These are phyloP conservation scores for Brettanomyces bruxellensis DNA, from an alignment of 805 yeast species.

Conservation along the genomic window DNA sequence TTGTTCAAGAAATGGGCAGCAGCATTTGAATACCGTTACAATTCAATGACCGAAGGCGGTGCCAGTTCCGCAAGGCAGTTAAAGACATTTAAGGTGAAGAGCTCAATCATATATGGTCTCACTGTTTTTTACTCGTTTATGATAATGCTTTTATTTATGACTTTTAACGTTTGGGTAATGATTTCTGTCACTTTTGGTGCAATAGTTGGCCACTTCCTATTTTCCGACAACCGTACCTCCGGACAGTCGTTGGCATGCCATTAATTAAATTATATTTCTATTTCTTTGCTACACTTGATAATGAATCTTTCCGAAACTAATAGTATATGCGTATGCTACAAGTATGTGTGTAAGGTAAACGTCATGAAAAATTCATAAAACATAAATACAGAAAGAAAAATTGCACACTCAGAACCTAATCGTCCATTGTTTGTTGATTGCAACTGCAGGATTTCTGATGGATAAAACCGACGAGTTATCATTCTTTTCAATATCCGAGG, in stretches of 20 bases:
- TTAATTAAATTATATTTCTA: conserved; percentile 5
- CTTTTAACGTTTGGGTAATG: conserved; percentile 40
- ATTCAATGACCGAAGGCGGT: conserved; percentile 1
- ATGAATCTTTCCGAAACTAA: no score
- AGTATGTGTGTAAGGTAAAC: no score
- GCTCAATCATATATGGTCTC: conserved; percentile 29
- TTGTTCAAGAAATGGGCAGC: conserved; percentile 20
- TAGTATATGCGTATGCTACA: no score
- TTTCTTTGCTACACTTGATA: no score
- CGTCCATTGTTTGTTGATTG: conserved; percentile 38
- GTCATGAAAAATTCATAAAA: background rate
- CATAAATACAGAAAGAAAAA: background rate
- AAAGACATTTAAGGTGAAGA: conserved; percentile 16
- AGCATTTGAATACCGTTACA: conserved; percentile 15
- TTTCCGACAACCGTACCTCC: conserved; percentile 10
- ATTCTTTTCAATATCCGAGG: conserved; percentile 19
- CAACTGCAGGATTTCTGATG: conserved; percentile 44
- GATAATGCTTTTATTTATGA: conserved; percentile 41
- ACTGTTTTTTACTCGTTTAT: conserved; percentile 35
- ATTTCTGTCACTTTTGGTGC: conserved; percentile 34
- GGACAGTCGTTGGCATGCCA: conserved; percentile 21
- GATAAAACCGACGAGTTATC: conserved; percentile 9
- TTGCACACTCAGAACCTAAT: conserved; percentile 8
- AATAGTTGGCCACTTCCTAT: conserved; percentile 28
- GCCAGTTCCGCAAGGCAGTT: conserved; percentile 11